Evolutionary conservation across 2,329 filamentous ascomycete species (phyloP).

Genomic region (Lasiodiplodia sp.): DNA sequence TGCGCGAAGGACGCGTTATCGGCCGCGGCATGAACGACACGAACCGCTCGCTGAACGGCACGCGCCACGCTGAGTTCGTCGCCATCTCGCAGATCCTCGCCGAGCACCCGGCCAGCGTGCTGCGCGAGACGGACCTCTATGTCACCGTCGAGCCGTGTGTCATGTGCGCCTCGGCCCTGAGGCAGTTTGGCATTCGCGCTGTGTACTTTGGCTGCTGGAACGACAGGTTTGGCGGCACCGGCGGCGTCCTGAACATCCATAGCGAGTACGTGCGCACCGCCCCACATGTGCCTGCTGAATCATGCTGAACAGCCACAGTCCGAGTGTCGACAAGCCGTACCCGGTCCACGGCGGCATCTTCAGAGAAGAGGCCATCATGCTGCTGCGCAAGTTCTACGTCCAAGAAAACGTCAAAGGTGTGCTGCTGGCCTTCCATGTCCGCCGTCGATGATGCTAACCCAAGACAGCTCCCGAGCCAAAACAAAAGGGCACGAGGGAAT

Average conservation of each 20-base stretch:
- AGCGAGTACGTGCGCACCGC: constrained; percentile 58
- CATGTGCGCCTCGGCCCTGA: constrained; percentile 94
- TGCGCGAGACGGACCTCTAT: constrained; percentile 82
- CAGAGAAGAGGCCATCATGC: constrained; percentile 88
- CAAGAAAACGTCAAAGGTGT: constrained; percentile 93
- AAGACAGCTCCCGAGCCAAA: constrained; percentile 66
- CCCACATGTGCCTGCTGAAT: background rate
- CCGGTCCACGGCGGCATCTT: constrained; percentile 87
- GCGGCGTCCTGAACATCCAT: constrained; percentile 90
- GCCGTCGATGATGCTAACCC: constrained; percentile 15
- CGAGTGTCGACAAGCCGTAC: constrained; percentile 78
- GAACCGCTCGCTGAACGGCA: constrained; percentile 86
- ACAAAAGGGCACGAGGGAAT: constrained; percentile 68
- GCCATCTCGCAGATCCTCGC: constrained; percentile 74
- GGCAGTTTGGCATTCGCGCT: constrained; percentile 84
- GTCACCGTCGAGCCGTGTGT: constrained; percentile 98
- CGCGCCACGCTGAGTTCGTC: constrained; percentile 94
- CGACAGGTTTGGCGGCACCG: constrained; percentile 95
- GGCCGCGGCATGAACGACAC: constrained; percentile 96
- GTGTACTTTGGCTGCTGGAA: constrained; percentile 97
- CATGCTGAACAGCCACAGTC: constrained; percentile 48
- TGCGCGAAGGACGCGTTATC: constrained; percentile 79
- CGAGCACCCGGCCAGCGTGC: constrained; percentile 70
- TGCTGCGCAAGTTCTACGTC: constrained; percentile 93
- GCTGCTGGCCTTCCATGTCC: background rate